Evolutionary conservation across 352 stramenopile genomes (phyloP), one percentile per base, ranked within the genome.

Genomic region (Globisporangium rhizosaccharum): DNA sequence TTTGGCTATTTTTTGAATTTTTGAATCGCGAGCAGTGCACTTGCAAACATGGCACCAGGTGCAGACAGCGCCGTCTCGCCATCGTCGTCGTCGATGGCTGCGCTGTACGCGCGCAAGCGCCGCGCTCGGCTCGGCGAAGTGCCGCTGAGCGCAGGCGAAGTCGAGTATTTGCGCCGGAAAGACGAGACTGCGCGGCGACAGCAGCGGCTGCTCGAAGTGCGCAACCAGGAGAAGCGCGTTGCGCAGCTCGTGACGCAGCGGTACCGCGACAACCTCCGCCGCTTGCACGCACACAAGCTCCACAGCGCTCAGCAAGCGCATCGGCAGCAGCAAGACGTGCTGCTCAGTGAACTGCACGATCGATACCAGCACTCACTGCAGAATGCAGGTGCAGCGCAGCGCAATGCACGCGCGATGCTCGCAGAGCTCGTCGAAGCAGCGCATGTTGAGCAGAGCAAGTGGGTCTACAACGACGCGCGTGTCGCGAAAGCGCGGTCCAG

Each of bases 161-260:
- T 89, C 37, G 80, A 81, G 57, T 74, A 82, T 10, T 72, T 87
- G 33, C 68, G 65, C 28, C 69, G 68, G 10, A 68, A 85, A 42
- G 80, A 92, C 39, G 80, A 92, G 56, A 62, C 69, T 17, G 66
- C 70, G 33, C 70, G 68, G 60, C 78, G 82, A 4, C 69, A 73
- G 17, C 67, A 67, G 58, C 76, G 76, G 8, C 66, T 92, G 26
- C 62, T 88, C 47, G 71, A 74, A 20, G 73, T 90, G 50, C 80
- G 82, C 25, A 70, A 78, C 25, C 67, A 82, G 23, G 82, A 92
- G 61, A 77, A 76, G 26, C 74, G 69, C 42, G 56, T 85, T 1
- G 74, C 82, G 47, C 79, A 87, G 63, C 65, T 86, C 36, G 77
- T 92, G 62, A 92, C 82, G 36, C 67, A 76, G 59, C 76, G 80